These are phyloP conservation scores for Casuarina glauca DNA, from an alignment of 306 rosid genomes.

Conservation along the genomic window DNA sequence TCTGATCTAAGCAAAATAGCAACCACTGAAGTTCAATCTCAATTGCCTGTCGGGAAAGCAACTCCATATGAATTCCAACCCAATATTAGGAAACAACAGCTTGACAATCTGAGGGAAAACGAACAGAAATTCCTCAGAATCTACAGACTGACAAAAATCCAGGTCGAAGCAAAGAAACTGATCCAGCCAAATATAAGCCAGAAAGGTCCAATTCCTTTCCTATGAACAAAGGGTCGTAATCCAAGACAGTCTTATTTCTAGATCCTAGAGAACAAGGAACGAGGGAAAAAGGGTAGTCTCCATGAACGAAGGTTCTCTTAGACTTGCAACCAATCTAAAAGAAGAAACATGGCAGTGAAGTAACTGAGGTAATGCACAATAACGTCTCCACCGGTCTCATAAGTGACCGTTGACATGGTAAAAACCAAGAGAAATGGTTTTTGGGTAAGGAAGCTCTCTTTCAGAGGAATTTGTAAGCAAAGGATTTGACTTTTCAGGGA, in stretches of 20 bases:
- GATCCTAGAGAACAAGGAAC: no score
- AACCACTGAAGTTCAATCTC: no score
- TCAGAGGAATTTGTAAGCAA: neutral
- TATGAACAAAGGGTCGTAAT: no score
- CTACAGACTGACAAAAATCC: neutral
- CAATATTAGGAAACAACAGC: neutral
- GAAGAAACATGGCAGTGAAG: neutral
- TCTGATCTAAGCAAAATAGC: no score
- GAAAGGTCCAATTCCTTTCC: neutral
- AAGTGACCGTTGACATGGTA: neutral
- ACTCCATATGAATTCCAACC: neutral
- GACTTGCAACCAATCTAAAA: neutral
- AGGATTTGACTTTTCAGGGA: neutral
- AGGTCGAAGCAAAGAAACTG: neutral
- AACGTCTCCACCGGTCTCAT: neutral
- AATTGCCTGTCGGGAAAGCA: neutral
- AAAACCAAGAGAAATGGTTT: neutral
- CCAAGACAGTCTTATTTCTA: no score
- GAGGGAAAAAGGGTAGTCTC: neutral
- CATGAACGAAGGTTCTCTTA: neutral
- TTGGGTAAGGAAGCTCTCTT: neutral
- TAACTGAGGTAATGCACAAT: neutral
- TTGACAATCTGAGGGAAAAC: neutral
- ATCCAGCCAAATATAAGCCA: neutral
- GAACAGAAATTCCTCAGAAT: neutral